These are phyloP conservation scores for Kregervanrija delftensis DNA, from an alignment of 805 yeast genomes.

Conservation along the genomic window DNA sequence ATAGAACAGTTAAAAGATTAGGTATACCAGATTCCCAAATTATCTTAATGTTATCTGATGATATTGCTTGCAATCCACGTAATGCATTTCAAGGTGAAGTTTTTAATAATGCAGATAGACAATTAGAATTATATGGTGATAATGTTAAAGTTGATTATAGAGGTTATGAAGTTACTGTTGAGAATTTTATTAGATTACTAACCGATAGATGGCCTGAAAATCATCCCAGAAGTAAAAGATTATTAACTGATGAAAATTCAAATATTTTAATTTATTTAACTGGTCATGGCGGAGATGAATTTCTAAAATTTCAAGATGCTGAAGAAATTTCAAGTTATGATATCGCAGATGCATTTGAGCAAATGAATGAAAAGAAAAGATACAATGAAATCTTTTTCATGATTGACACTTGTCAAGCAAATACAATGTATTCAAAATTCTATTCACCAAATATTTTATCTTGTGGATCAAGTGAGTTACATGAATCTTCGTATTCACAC, in stretches of 20 bases:
- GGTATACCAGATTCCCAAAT: constrained; percentile 98
- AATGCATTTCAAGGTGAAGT: constrained; percentile 95
- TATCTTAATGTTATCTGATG: constrained; percentile 93
- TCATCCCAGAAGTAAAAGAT: constrained; percentile 86
- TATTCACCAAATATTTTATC: constrained; percentile 90
- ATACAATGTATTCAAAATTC: constrained; percentile 90
- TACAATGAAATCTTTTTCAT: constrained; percentile 94
- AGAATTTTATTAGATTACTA: constrained; percentile 82
- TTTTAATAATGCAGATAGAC: constrained; percentile 88
- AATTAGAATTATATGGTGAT: constrained; percentile 88
- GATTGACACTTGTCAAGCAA: constrained; percentile 99
- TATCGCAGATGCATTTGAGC: constrained; percentile 93
- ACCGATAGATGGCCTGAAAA: constrained; percentile 96
- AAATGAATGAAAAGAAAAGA: constrained; percentile 92
- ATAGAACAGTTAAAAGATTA: constrained; percentile 88
- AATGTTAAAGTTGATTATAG: constrained; percentile 93
- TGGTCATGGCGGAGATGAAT: constrained; percentile 98
- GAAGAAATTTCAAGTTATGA: constrained; percentile 95
- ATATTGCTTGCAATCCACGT: constrained; percentile 93
- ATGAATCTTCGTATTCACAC: constrained; percentile 90
- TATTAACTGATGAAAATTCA: constrained; percentile 88
- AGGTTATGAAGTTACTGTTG: constrained; percentile 98
- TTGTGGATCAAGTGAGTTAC: constrained; percentile 84
- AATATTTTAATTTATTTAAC: constrained; percentile 93
- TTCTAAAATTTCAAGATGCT: constrained; percentile 95